Evolutionary conservation across 768 basidiomycete genomes (phyloP), one percentile per base, ranked within the genome.

Genomic region (Rossbeevera mucosa): DNA sequence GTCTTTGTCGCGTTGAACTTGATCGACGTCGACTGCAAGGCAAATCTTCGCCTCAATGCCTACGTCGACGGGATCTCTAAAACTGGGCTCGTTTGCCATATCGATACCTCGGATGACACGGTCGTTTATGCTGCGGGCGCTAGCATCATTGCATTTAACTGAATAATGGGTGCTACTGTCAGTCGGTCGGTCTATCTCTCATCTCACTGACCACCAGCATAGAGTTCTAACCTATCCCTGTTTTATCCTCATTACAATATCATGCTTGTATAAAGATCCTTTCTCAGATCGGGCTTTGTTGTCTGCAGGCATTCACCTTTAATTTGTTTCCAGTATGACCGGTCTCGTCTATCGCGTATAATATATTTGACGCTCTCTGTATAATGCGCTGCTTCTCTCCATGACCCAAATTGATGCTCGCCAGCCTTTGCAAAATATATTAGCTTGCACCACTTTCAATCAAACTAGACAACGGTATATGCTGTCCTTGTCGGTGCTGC

Each of bases 1-100:
- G n/a, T n/a, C 4, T 62, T 62, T n/a, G 31, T 63, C n/a, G 57
- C 57, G 5, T 38, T 56, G 46, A 62, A 63, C 41, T 45, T 12
- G 16, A 26, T 63, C 30, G 48, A 63, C 42, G 12, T 63, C 0
- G 51, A 46, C 28, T 42, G 36, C 48, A 33, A 21, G 33, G 33
- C 38, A 0, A 51, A 44, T 51, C 48, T 63, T 13, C 61, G 61
- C 20, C 5, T 63, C 11, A 38, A 26, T 0, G 22, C 61, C 5
- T 60, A 59, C 8, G 61, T 57, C 0, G 41, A 60, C n/a, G 44
- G 24, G 0, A 43, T 56, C 48, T 44, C 52, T 13, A 44, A 21
- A 44, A 42, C 20, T 26, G 18, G 51, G 22, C n/a, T 62, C 44
- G 26, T 28, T 9, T 46, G 44, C 25, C 44, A 46, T 2, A 49